phyloP scores from a whole-genome alignment of 176 grass and related monocot species.

The Microstegium vimineum region DNA sequence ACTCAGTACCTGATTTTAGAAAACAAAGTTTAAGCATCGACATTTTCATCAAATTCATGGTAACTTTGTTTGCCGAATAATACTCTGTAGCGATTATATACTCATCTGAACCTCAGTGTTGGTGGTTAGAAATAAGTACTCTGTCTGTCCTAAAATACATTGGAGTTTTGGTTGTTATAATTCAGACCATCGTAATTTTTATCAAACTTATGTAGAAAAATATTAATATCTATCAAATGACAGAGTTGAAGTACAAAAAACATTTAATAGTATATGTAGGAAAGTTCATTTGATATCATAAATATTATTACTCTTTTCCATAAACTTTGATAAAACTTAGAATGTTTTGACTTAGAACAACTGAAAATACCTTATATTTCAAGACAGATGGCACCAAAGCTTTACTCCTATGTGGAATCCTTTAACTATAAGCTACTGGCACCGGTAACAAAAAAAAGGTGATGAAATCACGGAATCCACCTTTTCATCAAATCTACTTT shows the following conservation, averaged over 20 bases:
- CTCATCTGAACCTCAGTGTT: not conserved
- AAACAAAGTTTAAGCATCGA: not conserved
- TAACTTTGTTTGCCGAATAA: not conserved
- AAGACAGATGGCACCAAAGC: not conserved
- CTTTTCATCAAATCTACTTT: conserved; percentile 28
- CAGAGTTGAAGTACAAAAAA: not conserved
- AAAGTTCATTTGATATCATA: not conserved
- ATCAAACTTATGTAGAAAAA: not conserved
- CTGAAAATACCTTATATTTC: not conserved
- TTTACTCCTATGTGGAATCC: not conserved
- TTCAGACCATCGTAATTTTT: not conserved
- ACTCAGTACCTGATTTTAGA: not conserved
- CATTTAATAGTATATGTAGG: not conserved
- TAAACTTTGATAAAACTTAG: not conserved
- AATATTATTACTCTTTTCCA: not conserved
- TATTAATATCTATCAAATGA: not conserved
- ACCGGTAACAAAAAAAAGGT: not conserved
- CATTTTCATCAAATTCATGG: not conserved
- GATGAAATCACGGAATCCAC: not conserved
- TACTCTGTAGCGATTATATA: not conserved
- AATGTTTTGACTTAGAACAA: not conserved
- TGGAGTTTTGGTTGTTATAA: not conserved
- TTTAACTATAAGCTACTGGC: not conserved
- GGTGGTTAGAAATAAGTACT: not conserved
- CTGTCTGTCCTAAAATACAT: not conserved